A percentile compares a stretch with the other conserved stretches of the same genome.
phyloP scores from a whole-genome alignment of 2,329 filamentous ascomycete genomes.

The Paecilomyces formosus region DNA sequence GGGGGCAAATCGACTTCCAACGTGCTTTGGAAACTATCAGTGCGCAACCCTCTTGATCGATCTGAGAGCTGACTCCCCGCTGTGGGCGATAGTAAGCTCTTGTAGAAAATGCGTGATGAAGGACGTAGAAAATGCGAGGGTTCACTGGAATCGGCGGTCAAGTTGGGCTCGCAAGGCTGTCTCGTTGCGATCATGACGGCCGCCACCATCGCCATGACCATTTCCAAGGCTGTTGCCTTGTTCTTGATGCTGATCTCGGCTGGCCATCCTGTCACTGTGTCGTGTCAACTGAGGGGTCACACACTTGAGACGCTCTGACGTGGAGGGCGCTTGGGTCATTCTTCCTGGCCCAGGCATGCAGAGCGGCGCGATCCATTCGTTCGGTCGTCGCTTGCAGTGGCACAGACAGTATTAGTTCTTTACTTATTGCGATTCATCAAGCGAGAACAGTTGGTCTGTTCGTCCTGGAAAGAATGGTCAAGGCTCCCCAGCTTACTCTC shows the following conservation, averaged over 20 bases:
- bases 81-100: neutral
- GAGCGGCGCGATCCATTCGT: neutral
- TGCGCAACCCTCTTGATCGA: neutral
- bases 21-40: neutral
- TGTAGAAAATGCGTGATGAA: neutral
- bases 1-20: neutral
- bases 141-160: neutral
- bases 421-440: too few relatives aligned
- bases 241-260: neutral
- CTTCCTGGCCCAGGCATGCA: neutral
- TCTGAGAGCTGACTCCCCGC: neutral
- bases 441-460: neutral
- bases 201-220: neutral
- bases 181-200: neutral
- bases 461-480: neutral
- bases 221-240: neutral
- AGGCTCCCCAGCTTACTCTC: too few relatives aligned
- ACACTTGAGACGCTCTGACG: neutral
- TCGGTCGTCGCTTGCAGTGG: neutral
- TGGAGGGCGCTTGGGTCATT: neutral
- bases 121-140: neutral
- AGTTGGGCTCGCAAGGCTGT: neutral
- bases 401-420: neutral
- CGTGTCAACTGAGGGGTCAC: neutral
- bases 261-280: neutral